phyloP scores from a whole-genome alignment of 345 rosid species.

The Salix udensis region DNA sequence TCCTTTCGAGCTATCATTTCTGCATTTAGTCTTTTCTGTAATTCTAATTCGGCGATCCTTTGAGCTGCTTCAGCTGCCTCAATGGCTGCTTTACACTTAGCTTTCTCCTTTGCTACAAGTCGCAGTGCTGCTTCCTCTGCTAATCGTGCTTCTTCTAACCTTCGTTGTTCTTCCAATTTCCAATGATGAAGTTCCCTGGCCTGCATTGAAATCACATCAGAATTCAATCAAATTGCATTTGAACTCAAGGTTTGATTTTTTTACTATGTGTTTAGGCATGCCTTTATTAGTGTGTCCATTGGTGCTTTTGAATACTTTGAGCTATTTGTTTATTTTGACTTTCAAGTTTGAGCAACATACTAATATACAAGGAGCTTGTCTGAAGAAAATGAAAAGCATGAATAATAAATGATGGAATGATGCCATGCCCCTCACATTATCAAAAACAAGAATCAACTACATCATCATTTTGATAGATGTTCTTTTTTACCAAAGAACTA shows the following conservation, averaged over 20 bases:
- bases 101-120: slow-evolving; percentile 42
- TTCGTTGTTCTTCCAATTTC: slow-evolving; percentile 48
- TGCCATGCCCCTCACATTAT: neutral
- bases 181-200: slow-evolving; percentile 40
- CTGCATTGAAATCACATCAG: slow-evolving; percentile 14
- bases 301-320: neutral
- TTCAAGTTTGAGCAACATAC: neutral
- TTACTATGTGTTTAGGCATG: no score
- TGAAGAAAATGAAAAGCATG: neutral
- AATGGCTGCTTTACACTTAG: slow-evolving; percentile 22
- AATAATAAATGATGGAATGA: no score
- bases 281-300: neutral
- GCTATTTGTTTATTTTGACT: neutral
- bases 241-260: neutral
- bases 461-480: neutral
- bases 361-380: neutral
- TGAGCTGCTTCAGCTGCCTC: slow-evolving; percentile 37
- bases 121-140: slow-evolving; percentile 37
- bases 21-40: slow-evolving; percentile 25
- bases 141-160: slow-evolving; percentile 20
- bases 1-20: slow-evolving; percentile 22
- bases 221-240: neutral
- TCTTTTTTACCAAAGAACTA: neutral
- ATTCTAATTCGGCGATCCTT: slow-evolving; percentile 23
- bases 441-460: no score